Base-by-base conservation (phyloP, 306 rosid species). In the Sophora flavescens region DNA sequence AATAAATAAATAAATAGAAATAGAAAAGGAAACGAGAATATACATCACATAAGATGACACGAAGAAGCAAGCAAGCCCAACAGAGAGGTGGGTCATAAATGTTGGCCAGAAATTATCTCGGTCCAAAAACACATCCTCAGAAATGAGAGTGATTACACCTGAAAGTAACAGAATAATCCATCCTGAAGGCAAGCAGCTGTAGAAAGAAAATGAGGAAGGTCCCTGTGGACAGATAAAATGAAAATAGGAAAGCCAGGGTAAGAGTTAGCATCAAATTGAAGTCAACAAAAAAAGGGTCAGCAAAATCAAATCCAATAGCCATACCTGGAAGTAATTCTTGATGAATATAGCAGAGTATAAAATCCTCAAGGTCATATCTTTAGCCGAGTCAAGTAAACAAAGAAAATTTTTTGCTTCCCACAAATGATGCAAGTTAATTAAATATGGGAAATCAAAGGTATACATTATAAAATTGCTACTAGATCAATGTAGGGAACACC, bases 341-440 rank as follows among this genome's bases (percentile, higher is more conserved):
- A 90, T 89, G 87, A 95, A 95, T 53, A 84, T 63, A 13, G 86
- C 86, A 7, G 97, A 92, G 88, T 90, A 92, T 56, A 73, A 45
- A 71, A 95, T 92, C 87, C 99, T 92, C 84, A 92, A 77, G 75
- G 82, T 78, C 99, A 92, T 95, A 87, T 92, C 99, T 92, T 84
- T 54, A 39, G 70, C 77, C 6, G 17, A 74, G 97, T 95, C 80
- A 95, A 89, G 97, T 65, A 86, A 81, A 71, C 75, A 83, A 26
- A 78, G 30, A 77, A 42, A 15, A 53, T 0, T 59, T 32, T 66
- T 66, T 65, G 73, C 36, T 13, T 33, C 48, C 22, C 33, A 78
- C 16, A 70, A 64, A 74, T 39, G 48, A 16, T 56, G 78, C 64
- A 56, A 72, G 22, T 61, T 62, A 73, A 32, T 61, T 62, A 73